Evolutionary conservation across 768 basidiomycete genomes (phyloP).

Genomic region (Tephrocybe rancida): DNA sequence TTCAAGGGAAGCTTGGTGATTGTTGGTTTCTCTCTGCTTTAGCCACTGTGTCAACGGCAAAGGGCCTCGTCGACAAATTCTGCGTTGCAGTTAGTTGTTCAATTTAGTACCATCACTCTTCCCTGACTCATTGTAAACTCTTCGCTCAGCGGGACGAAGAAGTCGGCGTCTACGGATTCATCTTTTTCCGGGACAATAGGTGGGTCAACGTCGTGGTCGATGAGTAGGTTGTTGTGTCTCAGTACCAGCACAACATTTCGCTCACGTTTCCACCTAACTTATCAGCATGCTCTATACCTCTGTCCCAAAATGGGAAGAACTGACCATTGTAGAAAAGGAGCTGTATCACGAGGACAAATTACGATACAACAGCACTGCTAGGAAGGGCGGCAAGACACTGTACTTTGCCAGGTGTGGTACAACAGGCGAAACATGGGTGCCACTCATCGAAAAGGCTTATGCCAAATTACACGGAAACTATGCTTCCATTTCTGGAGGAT

Average conservation of each 20-base stretch:
- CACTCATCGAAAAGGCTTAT: constrained; percentile 60
- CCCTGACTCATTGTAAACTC: too few species aligned
- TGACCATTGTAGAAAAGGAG: constrained; percentile 39
- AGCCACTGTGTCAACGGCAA: constrained; percentile 48
- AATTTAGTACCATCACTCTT: too few species aligned
- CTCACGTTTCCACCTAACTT: too few species aligned
- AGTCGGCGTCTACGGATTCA: constrained; percentile 60
- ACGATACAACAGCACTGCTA: constrained; percentile 43
- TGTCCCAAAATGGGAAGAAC: constrained; percentile 53
- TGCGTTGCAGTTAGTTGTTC: constrained; percentile 45
- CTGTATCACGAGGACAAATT: constrained; percentile 54
- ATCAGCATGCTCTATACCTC: constrained; percentile 47
- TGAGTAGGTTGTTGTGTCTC: constrained; percentile 37
- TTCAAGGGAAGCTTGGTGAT: constrained; percentile 53
- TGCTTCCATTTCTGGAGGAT: constrained; percentile 35
- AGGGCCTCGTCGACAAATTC: constrained; percentile 52
- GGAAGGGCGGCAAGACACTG: constrained; percentile 49
- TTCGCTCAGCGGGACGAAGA: constrained; percentile 46
- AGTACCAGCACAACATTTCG: neutral
- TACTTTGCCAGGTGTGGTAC: constrained; percentile 52
- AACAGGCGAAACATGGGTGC: constrained; percentile 57
- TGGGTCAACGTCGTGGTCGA: constrained; percentile 62
- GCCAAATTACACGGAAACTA: constrained; percentile 57
- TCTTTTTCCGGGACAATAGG: constrained; percentile 51
- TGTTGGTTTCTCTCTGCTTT: constrained; percentile 61